phyloP scores from a whole-genome alignment of 73 alveolate species.

The Effrenium voratum region DNA sequence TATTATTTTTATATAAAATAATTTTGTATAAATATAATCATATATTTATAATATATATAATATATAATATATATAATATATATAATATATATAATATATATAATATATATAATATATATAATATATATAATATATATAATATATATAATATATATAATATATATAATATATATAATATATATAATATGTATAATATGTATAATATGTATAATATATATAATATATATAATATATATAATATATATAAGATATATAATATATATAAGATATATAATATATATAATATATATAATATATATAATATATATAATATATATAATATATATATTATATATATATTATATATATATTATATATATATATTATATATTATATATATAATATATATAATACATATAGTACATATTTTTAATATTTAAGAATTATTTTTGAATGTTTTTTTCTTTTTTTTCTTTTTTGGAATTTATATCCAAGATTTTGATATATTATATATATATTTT shows the following conservation, averaged over 20 bases:
- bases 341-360: too few relatives aligned
- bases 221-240: too few relatives aligned
- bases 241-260: not conserved
- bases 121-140: not conserved
- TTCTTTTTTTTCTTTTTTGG: not conserved
- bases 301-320: too few relatives aligned
- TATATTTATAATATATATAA: not conserved
- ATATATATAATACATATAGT: not conserved
- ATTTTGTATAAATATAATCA: not conserved
- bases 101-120: not conserved
- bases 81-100: not conserved
- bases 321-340: too few relatives aligned
- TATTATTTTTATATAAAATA: not conserved
- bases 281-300: too few relatives aligned
- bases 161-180: too few relatives aligned
- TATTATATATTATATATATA: not conserved
- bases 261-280: not conserved
- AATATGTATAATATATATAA: not conserved
- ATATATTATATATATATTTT: not conserved
- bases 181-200: not conserved
- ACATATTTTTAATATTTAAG: not conserved
- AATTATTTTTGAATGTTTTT: not conserved
- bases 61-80: not conserved
- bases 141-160: too few relatives aligned
- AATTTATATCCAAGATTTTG: not conserved